Evolutionary conservation across 139 green algal genomes (phyloP).

Genomic region (Yamagishiella unicocca): DNA sequence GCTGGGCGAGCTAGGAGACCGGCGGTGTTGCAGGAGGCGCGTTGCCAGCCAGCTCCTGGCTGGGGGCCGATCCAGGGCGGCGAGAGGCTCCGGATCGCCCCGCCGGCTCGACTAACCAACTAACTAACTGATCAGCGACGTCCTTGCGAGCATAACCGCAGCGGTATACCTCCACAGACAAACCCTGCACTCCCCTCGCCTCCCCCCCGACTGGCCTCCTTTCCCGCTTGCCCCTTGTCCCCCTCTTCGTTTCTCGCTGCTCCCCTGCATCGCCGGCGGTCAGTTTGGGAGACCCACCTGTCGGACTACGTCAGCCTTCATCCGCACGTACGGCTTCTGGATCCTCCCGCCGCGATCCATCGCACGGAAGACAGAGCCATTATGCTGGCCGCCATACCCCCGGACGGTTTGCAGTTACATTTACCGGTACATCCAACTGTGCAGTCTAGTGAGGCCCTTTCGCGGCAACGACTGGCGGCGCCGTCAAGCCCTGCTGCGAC

Average conservation of each 20-base stretch:
- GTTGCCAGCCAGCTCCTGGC: background rate
- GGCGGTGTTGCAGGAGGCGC: too few relatives aligned
- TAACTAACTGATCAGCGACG: background rate
- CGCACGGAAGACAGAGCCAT: background rate
- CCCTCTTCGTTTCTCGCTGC: background rate
- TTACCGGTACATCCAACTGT: too few relatives aligned
- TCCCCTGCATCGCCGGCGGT: background rate
- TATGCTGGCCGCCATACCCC: conserved; percentile 22
- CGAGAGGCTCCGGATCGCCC: too few relatives aligned
- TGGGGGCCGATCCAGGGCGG: too few relatives aligned
- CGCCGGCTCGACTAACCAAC: too few relatives aligned
- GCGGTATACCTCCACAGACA: too few relatives aligned
- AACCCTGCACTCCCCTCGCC: background rate
- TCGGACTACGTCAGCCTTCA: background rate
- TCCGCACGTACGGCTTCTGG: background rate
- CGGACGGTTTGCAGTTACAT: background rate
- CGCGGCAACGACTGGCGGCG: too few relatives aligned
- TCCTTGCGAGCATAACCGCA: background rate
- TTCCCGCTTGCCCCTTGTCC: background rate
- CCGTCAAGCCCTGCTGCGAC: too few relatives aligned
- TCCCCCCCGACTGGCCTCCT: background rate
- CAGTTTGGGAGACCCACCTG: conserved; percentile 19
- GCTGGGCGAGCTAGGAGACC: too few relatives aligned
- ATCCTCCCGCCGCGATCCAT: background rate
- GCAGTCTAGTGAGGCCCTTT: too few relatives aligned